phyloP scores from a whole-genome alignment of 2,329 filamentous ascomycete species.

The Periconia sp. region DNA sequence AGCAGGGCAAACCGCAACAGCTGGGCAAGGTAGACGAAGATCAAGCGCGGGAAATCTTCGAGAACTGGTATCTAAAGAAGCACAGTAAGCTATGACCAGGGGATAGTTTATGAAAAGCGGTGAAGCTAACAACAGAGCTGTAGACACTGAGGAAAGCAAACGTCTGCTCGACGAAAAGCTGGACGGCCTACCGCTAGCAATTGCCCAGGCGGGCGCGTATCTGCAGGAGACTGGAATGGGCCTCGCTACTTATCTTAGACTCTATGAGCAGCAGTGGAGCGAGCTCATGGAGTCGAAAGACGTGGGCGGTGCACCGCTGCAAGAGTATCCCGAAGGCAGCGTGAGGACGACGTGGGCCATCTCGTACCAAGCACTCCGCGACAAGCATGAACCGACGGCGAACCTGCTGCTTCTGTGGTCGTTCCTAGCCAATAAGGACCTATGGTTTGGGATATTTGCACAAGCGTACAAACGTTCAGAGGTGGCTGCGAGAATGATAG shows the following conservation, averaged over 20 bases:
- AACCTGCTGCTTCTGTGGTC: constrained; percentile 32
- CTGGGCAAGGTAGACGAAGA: constrained; percentile 21
- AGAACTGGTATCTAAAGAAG: constrained; percentile 19
- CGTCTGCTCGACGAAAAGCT: constrained; percentile 13
- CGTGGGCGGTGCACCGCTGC: constrained; percentile 12
- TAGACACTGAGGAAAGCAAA: constrained; percentile 12
- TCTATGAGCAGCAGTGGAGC: constrained; percentile 30
- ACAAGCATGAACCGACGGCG: constrained; percentile 19
- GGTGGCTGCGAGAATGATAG: neutral
- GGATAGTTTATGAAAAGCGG: neutral
- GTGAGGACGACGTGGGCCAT: constrained; percentile 37
- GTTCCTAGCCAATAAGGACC: constrained; percentile 24
- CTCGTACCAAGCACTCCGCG: constrained; percentile 29
- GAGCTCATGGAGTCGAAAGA: constrained; percentile 20
- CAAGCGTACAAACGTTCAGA: constrained; percentile 1
- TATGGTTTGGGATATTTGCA: constrained; percentile 29
- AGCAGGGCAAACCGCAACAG: constrained; percentile 30
- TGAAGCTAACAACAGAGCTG: constrained; percentile 7
- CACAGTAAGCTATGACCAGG: constrained; percentile 12
- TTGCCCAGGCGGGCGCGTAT: constrained; percentile 24
- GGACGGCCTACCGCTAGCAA: constrained; percentile 24
- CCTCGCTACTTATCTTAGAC: constrained; percentile 17
- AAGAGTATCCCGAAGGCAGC: constrained; percentile 25
- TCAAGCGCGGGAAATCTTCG: constrained; percentile 27
- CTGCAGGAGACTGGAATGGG: constrained; percentile 19